Evolutionary conservation across 2,329 filamentous ascomycete genomes (phyloP), one percentile per base, ranked within the genome.

Genomic region (Fusarium sp.): DNA sequence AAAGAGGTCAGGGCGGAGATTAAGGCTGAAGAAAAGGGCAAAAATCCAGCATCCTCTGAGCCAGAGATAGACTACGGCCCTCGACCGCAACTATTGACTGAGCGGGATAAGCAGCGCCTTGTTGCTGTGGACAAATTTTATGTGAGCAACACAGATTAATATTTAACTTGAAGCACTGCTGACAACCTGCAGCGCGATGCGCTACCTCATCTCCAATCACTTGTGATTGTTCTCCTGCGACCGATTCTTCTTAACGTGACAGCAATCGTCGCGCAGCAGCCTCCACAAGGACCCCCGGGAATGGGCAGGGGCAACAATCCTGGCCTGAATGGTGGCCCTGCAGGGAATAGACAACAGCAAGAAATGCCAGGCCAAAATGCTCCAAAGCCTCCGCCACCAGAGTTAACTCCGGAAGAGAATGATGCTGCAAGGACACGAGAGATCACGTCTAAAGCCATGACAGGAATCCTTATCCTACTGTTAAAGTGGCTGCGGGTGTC

Each of bases 401-500:
- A 86, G 41, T 75, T 79, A 11, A 79, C 84, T 1, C 79, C 87
- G 4, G 93, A 96, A 56, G 93, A 97, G 68, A 77, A 96, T 14
- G 93, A 98, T 73, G 87, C 88, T 36, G 84, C 91, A 50, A 85
- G 96, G 45, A 88, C 87, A 14, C 86, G 94, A 52, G 95, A 99
- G 75, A 93, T 99, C 47, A 90, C 90, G 11, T 87, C 89, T 23
- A 98, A 98, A 76, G 94, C 94, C 1, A 89, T 97, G 19, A 95
- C 93, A n/a, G 93, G 91, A 1, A 90, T 93, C 51, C 78, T 99
- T 25, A 79, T 99, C 25, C 80, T 97, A n/a, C 77, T 98, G 39
- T 74, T 98, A 58, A 99, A 98, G 76, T 99, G 95, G 95, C 89
- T 98, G 69, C 96, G 97, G 74, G 81, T 96, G 49, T 97, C 93